A percentile compares a stretch with the other conserved stretches of the same genome.
Evolutionary conservation across 2,329 filamentous ascomycete genomes (phyloP).

Genomic region (Chaetomium strumarium): DNA sequence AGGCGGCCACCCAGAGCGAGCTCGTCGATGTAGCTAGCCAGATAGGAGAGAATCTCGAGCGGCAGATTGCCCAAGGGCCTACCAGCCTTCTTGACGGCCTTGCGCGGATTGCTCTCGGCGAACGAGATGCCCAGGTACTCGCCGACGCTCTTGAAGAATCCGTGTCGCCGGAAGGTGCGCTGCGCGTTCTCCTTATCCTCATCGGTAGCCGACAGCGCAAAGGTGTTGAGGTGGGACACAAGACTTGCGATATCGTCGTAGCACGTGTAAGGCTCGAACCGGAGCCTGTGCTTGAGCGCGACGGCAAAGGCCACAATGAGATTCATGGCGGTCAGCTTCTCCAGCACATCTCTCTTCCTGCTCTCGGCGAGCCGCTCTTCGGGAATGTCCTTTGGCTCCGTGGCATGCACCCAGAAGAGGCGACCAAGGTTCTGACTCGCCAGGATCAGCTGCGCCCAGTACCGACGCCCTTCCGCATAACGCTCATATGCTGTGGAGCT

Average conservation of each 20-base stretch:
- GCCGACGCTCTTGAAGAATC: slow-evolving; percentile 48
- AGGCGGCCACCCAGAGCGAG: slow-evolving; percentile 46
- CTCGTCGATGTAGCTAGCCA: slow-evolving; percentile 56
- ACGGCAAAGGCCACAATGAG: slow-evolving; percentile 63
- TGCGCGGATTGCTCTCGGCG: slow-evolving; percentile 63
- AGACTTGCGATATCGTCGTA: slow-evolving; percentile 61
- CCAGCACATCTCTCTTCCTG: slow-evolving; percentile 57
- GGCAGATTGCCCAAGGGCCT: slow-evolving; percentile 67
- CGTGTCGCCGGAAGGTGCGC: slow-evolving; percentile 25
- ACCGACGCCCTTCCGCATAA: slow-evolving; percentile 47
- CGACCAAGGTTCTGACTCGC: slow-evolving; percentile 65
- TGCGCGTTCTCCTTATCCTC: slow-evolving; percentile 34
- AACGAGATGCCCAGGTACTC: slow-evolving; percentile 64
- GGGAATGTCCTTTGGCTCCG: slow-evolving; percentile 35
- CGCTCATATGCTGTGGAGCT: slow-evolving; percentile 75
- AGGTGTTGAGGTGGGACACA: slow-evolving; percentile 60
- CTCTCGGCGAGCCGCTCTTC: slow-evolving; percentile 46
- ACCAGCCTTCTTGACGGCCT: slow-evolving; percentile 59
- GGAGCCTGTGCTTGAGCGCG: slow-evolving; percentile 65
- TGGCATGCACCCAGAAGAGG: slow-evolving; percentile 74
- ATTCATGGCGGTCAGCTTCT: slow-evolving; percentile 63
- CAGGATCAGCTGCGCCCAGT: slow-evolving; percentile 53
- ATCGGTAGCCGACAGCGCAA: slow-evolving; percentile 44
- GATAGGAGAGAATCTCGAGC: slow-evolving; percentile 62
- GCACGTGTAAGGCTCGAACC: slow-evolving; percentile 65